Conservation (phyloP, 2,329 filamentous ascomycete species). For the Ophiocordyceps robertsii region DNA sequence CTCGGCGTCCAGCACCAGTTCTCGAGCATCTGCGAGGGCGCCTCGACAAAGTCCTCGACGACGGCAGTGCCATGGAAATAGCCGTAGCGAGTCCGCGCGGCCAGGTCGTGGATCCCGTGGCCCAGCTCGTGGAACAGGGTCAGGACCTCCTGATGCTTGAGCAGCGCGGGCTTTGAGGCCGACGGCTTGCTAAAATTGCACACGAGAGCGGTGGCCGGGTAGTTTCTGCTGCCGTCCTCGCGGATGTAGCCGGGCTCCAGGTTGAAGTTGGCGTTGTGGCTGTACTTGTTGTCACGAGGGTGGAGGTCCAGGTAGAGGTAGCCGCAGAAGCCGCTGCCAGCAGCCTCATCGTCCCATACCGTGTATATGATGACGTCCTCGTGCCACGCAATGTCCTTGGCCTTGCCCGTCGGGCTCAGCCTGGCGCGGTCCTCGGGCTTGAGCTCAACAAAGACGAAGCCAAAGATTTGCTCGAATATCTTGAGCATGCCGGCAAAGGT, state of each 20-base stretch:
- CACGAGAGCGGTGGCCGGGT: conserved; percentile 66
- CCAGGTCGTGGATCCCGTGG: conserved; percentile 57
- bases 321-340: conserved; percentile 61
- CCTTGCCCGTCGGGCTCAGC: conserved; percentile 53
- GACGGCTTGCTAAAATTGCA: conserved; percentile 81
- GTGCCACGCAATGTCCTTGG: conserved; percentile 66
- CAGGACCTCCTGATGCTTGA: conserved; percentile 74
- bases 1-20: conserved; percentile 63
- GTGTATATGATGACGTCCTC: conserved; percentile 72
- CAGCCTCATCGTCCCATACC: conserved; percentile 65
- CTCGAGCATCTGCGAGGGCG: conserved; percentile 60
- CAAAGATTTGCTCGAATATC: conserved; percentile 75
- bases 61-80: conserved; percentile 56
- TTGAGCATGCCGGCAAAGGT: conserved; percentile 67
- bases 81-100: conserved; percentile 47
- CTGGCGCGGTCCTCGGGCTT: conserved; percentile 49
- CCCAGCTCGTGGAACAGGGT: conserved; percentile 71
- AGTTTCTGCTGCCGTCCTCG: conserved; percentile 55
- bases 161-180: conserved; percentile 58
- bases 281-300: conserved; percentile 70
- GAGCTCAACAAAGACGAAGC: conserved; percentile 64
- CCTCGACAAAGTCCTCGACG: conserved; percentile 58
- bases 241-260: conserved; percentile 58
- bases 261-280: conserved; percentile 76
- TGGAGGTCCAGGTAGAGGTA: conserved; percentile 76